Evolutionary conservation across 2,329 filamentous ascomycete genomes (phyloP).

Genomic region (Colletotrichum sp.): DNA sequence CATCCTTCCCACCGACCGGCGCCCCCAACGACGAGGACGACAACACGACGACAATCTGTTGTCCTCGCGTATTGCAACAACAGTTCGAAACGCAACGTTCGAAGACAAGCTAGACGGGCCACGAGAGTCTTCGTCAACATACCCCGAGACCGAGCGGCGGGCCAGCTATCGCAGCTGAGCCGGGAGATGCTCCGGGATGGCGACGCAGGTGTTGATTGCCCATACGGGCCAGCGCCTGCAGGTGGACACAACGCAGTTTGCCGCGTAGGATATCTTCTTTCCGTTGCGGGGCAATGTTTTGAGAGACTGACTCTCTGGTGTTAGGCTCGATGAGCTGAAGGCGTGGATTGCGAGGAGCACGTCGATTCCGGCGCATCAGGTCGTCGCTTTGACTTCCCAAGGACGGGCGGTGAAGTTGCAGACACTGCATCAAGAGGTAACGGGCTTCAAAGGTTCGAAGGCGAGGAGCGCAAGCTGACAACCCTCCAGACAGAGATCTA

Average conservation of each 20-base stretch:
- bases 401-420: constrained; percentile 86
- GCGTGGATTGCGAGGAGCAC: constrained; percentile 78
- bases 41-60: not conserved
- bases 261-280: constrained; percentile 60
- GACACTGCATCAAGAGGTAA: constrained; percentile 78
- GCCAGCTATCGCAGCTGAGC: constrained; percentile 13
- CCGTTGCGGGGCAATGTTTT: not conserved
- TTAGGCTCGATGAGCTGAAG: constrained; percentile 84
- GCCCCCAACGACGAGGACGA: not conserved
- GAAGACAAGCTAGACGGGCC: not conserved
- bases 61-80: not conserved
- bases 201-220: constrained; percentile 88
- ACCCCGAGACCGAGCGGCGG: not conserved
- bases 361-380: constrained; percentile 75
- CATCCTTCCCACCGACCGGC: not conserved
- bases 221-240: constrained; percentile 88
- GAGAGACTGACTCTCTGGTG: not conserved
- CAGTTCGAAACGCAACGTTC: not conserved
- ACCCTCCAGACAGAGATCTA: constrained; percentile 78
- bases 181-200: constrained; percentile 71
- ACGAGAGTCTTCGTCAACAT: not conserved
- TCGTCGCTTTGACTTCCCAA: constrained; percentile 85
- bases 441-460: not conserved
- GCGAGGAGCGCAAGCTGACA: constrained; percentile 5
- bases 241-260: constrained; percentile 77